These are phyloP conservation scores for Lantana camara DNA, from an alignment of 257 asterid genomes.

Conservation along the genomic window DNA sequence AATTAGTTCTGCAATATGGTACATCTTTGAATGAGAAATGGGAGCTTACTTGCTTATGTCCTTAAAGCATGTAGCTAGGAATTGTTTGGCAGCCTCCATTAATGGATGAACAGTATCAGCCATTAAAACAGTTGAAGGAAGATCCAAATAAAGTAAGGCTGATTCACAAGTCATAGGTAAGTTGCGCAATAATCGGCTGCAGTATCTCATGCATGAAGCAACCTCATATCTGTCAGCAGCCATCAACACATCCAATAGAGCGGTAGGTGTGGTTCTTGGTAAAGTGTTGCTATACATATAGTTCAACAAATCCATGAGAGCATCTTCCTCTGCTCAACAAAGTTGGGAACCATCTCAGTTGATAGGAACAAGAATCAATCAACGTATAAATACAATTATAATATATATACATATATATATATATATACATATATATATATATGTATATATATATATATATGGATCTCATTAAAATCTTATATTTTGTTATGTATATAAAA, in stretches of 20 bases:
- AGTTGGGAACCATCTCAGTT: conserved; percentile 22
- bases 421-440: too few relatives aligned
- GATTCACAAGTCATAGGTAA: conserved; percentile 86
- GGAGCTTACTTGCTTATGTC: conserved; percentile 73
- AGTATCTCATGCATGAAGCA: conserved; percentile 87
- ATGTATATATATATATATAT: background rate
- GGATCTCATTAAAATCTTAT: conserved; percentile 10
- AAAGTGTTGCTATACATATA: conserved; percentile 79
- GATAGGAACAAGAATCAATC: too few relatives aligned
- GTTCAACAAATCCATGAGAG: conserved; percentile 81
- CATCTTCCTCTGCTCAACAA: conserved; percentile 78
- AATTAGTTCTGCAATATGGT: too few relatives aligned
- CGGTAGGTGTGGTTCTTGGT: conserved; percentile 56
- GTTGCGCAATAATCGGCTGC: conserved; percentile 59
- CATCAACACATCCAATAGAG: conserved; percentile 79
- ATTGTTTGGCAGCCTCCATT: conserved; percentile 72
- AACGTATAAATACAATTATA: too few relatives aligned
- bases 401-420: too few relatives aligned
- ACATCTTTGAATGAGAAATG: background rate
- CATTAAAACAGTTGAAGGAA: conserved; percentile 73
- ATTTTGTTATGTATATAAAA: background rate
- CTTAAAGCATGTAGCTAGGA: conserved; percentile 70
- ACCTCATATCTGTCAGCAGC: conserved; percentile 93
- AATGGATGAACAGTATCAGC: conserved; percentile 76
- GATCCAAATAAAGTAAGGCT: conserved; percentile 88